Evolutionary conservation across 768 basidiomycete species (phyloP), one percentile per base, ranked within the genome.

Genomic region (Mycena venus): DNA sequence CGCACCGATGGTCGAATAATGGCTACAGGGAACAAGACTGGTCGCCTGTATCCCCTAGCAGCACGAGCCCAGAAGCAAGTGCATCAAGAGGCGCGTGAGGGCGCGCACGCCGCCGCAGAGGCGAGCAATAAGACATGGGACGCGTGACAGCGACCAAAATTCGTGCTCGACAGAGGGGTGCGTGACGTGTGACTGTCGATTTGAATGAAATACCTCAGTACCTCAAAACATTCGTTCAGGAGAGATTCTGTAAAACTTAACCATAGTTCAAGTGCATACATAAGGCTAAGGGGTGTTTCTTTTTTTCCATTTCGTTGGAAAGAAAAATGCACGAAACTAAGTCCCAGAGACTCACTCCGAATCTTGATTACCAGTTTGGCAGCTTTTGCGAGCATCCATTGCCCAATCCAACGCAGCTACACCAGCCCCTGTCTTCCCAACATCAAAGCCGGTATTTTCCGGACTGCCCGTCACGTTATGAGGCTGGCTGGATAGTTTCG

Each of bases 331-430:
- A n/a, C n/a, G n/a, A n/a, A n/a, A n/a, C n/a, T n/a, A n/a, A n/a
- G n/a, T n/a, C n/a, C n/a, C n/a, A n/a, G n/a, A n/a, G n/a, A n/a
- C 31, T 34, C 17, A 32, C 19, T 31, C 29, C 0, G 15, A 32
- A 32, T 5, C n/a, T n/a, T n/a, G 56, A 34, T 32, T 32, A 7
- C 32, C 21, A 12, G 17, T 47, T 6, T 19, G 51, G 11, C 47
- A 5, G 2, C 17, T 19, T 38, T 69, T 60, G 5, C 60, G 34
- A 38, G 17, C 17, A 27, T 79, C 72, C 60, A 75, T 66, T n/a
- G 38, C 66, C 82, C 80, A 83, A 6, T 82, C 83, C 12, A 80
- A 19, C 23, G 75, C 62, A 12, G 79, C 75, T 15, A 83, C 38
- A 4, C 76, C 63, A 36, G 79, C 79, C n/a, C 73, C 67, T 44